Base-by-base conservation (phyloP, 495 filamentous ascomycete genomes). In the Patellaria atrata region DNA sequence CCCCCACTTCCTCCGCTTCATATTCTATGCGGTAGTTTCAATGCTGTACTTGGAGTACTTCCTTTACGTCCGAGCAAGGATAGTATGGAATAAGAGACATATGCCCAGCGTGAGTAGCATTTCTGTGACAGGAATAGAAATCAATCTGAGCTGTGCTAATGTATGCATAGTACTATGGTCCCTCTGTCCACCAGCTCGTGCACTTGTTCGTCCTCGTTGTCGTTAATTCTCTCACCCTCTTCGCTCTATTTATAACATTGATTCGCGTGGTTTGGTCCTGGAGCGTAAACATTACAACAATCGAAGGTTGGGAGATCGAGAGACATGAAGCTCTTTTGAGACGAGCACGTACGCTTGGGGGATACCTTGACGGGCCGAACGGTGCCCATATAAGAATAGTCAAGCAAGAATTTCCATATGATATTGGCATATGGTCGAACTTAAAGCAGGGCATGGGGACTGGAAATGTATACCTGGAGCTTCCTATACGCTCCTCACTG, bases 301-400 rank as follows among this genome's bases (percentile, higher is more conserved):
- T 97, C 45, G 89, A 97, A 53, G 67, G 70, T 18, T 94, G 86
- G 87, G 85, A 94, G 50, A 77, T 86, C 28, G 84, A 89, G 48
- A 64, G 85, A 9, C 87, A 96, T 57, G 71, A 80, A 27, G 74
- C 76, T 2, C 63, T 89, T 2, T 60, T 91, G 4, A 59, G 69
- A 7, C 63, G 74, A 42, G 64, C 76, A 38, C 50, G 65, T 20
- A 57, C 65, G 30, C 57, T 64, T 10, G 68, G 75, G 4, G 70
- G 73, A 1, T 71, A 61, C 31, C 56, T 82, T 2, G 58, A 71
- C 29, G 73, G 65, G 0, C 77, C 75, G 5, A 64, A 75, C 26
- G 74, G 79, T 9, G 51, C 60, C 9, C 56, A 59, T 17, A 43
- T 77, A 4, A 53, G 55, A 8, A 66, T 85, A 35, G 56, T 57